Percentiles rank a stretch among this genome's conserved stretches.
phyloP scores from a whole-genome alignment of 371 early-diverging fungal genomes.

The Mortierella sp. region DNA sequence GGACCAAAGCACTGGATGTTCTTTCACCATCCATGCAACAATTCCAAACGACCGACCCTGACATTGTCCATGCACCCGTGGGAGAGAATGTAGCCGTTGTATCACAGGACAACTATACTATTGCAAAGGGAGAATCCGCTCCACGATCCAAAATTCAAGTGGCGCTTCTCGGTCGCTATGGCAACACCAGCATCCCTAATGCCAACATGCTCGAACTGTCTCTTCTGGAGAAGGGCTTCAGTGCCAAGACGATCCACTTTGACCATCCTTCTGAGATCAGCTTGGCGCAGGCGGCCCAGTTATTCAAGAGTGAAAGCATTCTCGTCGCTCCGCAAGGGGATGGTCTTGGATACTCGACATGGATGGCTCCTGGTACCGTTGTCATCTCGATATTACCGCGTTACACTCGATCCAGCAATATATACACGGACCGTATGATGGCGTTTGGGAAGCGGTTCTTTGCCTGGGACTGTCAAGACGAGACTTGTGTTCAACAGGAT shows the following conservation, averaged over 20 bases:
- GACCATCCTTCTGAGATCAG: constrained; percentile 36
- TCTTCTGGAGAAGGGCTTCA: constrained; percentile 46
- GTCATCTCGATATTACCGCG: constrained; percentile 45
- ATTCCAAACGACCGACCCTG: constrained; percentile 37
- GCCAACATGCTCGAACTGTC: constrained; percentile 35
- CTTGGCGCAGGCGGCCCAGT: constrained; percentile 42
- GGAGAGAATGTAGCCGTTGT: constrained; percentile 25
- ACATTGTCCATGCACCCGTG: constrained; percentile 32
- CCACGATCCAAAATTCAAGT: constrained; percentile 46
- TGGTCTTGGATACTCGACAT: constrained; percentile 37
- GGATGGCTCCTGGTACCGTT: constrained; percentile 46
- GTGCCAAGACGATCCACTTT: constrained; percentile 44
- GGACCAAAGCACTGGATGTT: constrained; percentile 16
- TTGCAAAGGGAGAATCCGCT: constrained; percentile 33
- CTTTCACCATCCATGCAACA: constrained; percentile 35
- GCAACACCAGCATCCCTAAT: constrained; percentile 52
- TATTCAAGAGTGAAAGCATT: constrained; percentile 38
- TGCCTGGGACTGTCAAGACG: constrained; percentile 50
- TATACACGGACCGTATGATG: constrained; percentile 54
- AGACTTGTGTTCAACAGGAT: constrained; percentile 46
- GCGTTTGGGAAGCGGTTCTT: constrained; percentile 49
- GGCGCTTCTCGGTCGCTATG: constrained; percentile 45
- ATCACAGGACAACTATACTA: constrained; percentile 10
- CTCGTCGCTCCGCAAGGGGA: constrained; percentile 52
- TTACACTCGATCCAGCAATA: constrained; percentile 47